Base-by-base conservation (phyloP, 2,329 filamentous ascomycete genomes). In the Pestalotiopsis sp. region DNA sequence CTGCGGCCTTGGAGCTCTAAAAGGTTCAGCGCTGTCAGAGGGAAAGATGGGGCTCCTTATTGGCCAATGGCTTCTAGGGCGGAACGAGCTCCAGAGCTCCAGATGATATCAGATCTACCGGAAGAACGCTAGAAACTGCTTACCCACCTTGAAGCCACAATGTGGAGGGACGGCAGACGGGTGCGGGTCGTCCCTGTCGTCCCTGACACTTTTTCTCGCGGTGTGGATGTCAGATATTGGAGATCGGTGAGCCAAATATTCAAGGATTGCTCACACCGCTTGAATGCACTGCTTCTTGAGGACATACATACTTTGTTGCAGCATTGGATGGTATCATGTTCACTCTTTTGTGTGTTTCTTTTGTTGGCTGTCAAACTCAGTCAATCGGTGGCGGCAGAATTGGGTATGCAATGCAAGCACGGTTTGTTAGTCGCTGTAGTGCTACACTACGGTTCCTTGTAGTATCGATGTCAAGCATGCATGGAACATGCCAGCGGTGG, bases 141-240 rank as follows among this genome's bases (percentile, higher is more conserved):
- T 35, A 35, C 30, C 30, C 30, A 35, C 30, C 30, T 35, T 35
- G 30, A 35, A 35, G 30, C 30, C 30, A 35, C 30, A 9, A 35
- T 35, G 30, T 35, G 30, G 30, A 35, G 30, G 30, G 14, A 56
- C n/a, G n/a, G n/a, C n/a, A n/a, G n/a, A n/a, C 66, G 68, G 68
- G 70, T 65, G 69, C 71, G 71, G 71, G 66, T 70, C 68, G 71
- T 70, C 64, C 70, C 69, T 64, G 20, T 58, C 20, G 14, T 17
- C 44, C 20, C 20, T 20, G 14, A 6, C 44, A 52, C 14, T 20
- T 17, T 17, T 17, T 11, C 7, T 20, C 14, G 44, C 14, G 44
- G 20, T 52, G 44, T 52, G 30, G 30, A 35, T 35, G 30, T 35
- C 30, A 35, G 30, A 35, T 26, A 30, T 11, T 48, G 11, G 56